Base-by-base conservation (phyloP, 371 early-diverging fungal species). In the Actinomucor elegans region DNA sequence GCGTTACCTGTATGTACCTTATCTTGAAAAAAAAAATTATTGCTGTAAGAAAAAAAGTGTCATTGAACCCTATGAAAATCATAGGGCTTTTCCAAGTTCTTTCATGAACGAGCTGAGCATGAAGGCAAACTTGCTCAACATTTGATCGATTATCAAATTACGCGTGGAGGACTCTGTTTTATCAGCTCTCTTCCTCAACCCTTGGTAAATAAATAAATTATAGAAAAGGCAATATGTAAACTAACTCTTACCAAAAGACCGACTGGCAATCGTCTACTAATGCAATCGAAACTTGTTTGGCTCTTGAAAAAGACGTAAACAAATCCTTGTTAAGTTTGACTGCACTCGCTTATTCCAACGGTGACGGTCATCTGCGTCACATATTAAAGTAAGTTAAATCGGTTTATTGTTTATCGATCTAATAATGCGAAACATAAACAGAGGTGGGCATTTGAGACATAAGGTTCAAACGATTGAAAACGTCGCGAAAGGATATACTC, bases 91-190 rank as follows among this genome's bases (percentile, higher is more conserved):
- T 66, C 63, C 26, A 79, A 79, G 52, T 80, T 68, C 45, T 84
- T 84, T 61, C 55, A 71, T 27, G 81, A 85, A 52, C 77, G 83
- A 63, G 71, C 79, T 24, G 83, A 84, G 58, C 80, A 84, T 42
- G 57, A 73, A 40, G 62, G 64, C 5, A 42, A 64, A 49, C 46
- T 61, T 31, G 84, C 77, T 26, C 75, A 80, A 41, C 64, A 72
- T 43, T 49, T 87, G 41, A 81, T 83, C 49, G 73, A 84, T 37
- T 87, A 87, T 65, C 81, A 76, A 59, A 76, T 73, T 32, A 76
- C 66, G 50, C 77, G 87, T 46, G 87, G 87, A 54, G 87, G 87
- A 41, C 42, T 62, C 17, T 77, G 73, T 45, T 36, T 72, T 21
- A 61, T 83, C 21, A 51, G 54, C 28, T 27, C 55, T 15, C 33